Evolutionary conservation across 495 filamentous ascomycete species (phyloP), one percentile per base, ranked within the genome.

Genomic region (Neurospora pannonica): DNA sequence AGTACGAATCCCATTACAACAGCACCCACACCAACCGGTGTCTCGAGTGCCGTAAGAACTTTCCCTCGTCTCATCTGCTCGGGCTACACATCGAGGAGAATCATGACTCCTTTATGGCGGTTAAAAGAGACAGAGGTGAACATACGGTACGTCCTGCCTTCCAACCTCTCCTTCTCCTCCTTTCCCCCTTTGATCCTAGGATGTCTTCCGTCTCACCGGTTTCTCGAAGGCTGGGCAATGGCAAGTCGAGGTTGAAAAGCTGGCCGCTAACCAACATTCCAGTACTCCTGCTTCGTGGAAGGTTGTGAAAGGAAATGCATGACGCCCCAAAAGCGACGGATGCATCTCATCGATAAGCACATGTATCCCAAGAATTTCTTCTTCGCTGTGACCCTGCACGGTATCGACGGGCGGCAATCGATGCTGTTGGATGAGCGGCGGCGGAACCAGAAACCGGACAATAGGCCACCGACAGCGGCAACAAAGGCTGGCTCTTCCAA

Each of bases 311-410:
- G 91, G 73, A 90, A 94, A 82, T 98, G 95, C 83, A 90, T 88
- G 37, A 94, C 91, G 9, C 90, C 92, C 5, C 88, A 92, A 75
- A 99, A 97, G 81, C 89, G 96, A 69, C 86, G 91, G 70, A 89
- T 93, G 80, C 96, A 99, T 83, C 83, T 97, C 34, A 93, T 95
- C 74, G 95, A 97, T 81, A 98, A 97, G 82, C 96, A 99, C 78
- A 89, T 92, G 85, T 99, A 96, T 81, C 96, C 95, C 6, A 91
- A 89, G 83, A 92, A 93, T 74, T 99, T 95, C 79, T 95, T 98
- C 79, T 98, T 97, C 80, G 89, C 88, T 31, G 88, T 98, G 38
- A 91, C 97, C 0, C 92, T 95, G 76, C 89, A 94, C 74, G 96
- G 96, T 38, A 92, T 98, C 70, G 96, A 98, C 78, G 91, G 91